Base-by-base conservation (phyloP, 208 protist genomes). In the Trypanosoma platydactyli region DNA sequence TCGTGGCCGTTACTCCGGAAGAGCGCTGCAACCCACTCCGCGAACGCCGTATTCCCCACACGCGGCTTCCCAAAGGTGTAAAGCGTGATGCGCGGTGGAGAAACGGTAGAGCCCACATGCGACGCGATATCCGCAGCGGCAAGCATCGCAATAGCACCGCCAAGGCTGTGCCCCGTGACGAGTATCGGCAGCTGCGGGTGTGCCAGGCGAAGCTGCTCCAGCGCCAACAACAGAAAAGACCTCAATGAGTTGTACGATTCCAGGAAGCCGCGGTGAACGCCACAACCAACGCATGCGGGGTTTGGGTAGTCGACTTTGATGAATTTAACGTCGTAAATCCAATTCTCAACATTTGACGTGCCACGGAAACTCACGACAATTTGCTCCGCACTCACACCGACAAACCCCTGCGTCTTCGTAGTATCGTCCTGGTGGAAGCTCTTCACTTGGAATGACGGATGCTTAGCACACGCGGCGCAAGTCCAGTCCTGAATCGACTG, bases 51-150 rank as follows among this genome's bases (percentile, higher is more conserved):
- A 67, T 94, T 88, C 53, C 88, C 88, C 13, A 89, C 76, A 22
- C 88, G 81, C 9, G 88, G 88, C 42, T 67, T 62, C 24, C 88
- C 88, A 61, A 90, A 94, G 11, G 82, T 91, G 79, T 91, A 91
- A 48, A 94, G 67, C 53, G 68, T 27, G 38, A 89, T 13, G 27
- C 53, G 22, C 9, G 56, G 40, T 9, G 11, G 52, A 16, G 25
- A 51, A 58, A 25, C 44, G 22, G 25, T 44, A 24, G 16, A 1
- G 45, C 27, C 24, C 54, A 49, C 1, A 49, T 51, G 44, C 29
- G 44, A 40, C 24, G 30, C 57, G 35, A 89, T 9, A 35, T 92
- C 80, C 6, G 81, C 44, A 1, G 83, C 80, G 16, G 64, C 52
- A 15, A 92, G 61, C 15, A 75, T 11, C 4, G 88, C 85, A 5